Percentiles rank a stretch among this genome's conserved stretches.
Conservation (phyloP, 2,329 filamentous ascomycete genomes). For the Leptodontidium sp. region DNA sequence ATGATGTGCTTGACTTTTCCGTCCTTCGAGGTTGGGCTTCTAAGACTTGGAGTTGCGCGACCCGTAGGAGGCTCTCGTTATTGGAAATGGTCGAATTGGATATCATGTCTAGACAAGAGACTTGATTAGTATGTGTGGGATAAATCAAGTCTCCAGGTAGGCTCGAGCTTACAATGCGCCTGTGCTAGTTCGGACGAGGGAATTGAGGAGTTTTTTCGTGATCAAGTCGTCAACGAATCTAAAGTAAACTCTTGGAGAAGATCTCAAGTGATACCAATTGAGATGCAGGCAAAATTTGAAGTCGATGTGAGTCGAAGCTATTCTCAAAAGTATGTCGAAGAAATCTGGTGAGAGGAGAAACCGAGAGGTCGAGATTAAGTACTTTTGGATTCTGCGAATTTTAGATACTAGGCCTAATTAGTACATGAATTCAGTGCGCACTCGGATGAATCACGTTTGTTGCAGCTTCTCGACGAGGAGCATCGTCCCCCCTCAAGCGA, state of each 20-base stretch:
- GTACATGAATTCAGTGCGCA: not conserved
- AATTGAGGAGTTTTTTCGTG: too few species aligned
- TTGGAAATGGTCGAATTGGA: not conserved
- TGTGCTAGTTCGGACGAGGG: too few species aligned
- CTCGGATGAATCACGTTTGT: not conserved
- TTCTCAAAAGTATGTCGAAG: slow-evolving; percentile 13
- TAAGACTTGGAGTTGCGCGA: not conserved
- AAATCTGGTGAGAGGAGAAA: not conserved
- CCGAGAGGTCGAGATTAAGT: not conserved
- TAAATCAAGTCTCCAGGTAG: too few species aligned
- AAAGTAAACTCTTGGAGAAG: too few species aligned
- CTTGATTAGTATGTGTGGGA: not conserved
- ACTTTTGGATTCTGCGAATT: not conserved
- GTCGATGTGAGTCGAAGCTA: not conserved
- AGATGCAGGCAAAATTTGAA: too few species aligned
- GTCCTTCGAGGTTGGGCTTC: not conserved
- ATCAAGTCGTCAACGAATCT: too few species aligned
- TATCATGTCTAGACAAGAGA: not conserved
- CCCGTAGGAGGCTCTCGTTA: not conserved
- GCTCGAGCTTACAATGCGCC: too few species aligned
- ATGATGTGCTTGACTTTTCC: not conserved
- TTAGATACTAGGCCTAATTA: not conserved
- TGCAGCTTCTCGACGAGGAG: not conserved
- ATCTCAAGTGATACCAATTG: too few species aligned
- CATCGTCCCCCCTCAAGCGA: not conserved